These are phyloP conservation scores for Steccherinum ochraceum DNA, from an alignment of 768 basidiomycete species.

Conservation along the genomic window DNA sequence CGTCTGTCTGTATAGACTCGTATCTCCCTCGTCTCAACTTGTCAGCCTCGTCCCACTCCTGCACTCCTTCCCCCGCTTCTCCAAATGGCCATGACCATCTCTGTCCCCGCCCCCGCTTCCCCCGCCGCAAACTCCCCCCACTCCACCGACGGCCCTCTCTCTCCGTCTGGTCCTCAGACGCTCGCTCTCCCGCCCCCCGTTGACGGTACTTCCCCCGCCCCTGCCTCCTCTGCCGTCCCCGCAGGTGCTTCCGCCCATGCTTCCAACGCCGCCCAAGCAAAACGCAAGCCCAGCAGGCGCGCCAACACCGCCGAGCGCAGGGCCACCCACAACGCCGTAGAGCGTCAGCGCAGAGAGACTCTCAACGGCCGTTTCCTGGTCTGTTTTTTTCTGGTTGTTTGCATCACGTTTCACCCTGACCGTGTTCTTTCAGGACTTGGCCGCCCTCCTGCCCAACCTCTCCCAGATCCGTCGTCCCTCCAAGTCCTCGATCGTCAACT, in stretches of 20 bases:
- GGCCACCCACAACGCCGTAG: conserved; percentile 96
- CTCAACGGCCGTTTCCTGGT: conserved; percentile 90
- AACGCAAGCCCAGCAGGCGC: conserved; percentile 79
- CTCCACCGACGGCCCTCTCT: conserved; percentile 37
- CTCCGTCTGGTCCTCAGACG: conserved; percentile 32
- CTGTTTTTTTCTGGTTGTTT: conserved; percentile 23
- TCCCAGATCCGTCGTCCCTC: conserved; percentile 89
- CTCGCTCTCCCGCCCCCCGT: conserved; percentile 29
- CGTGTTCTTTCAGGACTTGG: conserved; percentile 63
- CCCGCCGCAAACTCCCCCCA: conserved; percentile 33
- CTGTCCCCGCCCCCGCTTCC: conserved; percentile 33
- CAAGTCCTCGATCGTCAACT: conserved; percentile 96
- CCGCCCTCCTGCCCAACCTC: conserved; percentile 85
- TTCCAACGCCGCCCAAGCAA: no score
- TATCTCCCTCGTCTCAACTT: conserved; percentile 9
- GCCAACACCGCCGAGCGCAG: conserved; percentile 97
- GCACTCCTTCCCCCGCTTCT: no score
- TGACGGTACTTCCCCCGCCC: conserved; percentile 12
- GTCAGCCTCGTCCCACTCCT: no score
- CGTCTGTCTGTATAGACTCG: conserved; percentile 9
- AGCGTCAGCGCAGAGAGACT: conserved; percentile 88
- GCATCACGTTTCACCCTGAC: conserved; percentile 13
- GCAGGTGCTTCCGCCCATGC: no score
- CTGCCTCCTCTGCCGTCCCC: conserved; percentile 13
- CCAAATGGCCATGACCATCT: conserved; percentile 36